Evolutionary conservation across 2,329 filamentous ascomycete species (phyloP), one percentile per base, ranked within the genome.

Genomic region (Aspergillus sp.): DNA sequence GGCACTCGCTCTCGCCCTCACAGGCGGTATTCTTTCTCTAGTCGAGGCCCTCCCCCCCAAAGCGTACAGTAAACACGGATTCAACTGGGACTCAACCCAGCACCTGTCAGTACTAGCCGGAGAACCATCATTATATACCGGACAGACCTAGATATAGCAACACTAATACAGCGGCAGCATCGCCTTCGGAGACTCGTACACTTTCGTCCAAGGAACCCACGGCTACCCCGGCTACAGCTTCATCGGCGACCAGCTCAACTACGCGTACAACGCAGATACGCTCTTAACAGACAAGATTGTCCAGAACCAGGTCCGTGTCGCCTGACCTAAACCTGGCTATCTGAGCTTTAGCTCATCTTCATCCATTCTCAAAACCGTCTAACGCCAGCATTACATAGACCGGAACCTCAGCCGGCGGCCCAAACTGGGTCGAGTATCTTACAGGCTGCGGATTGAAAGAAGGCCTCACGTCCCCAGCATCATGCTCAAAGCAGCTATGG

Each of bases 381-480:
- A 30, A 30, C 3, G 3, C 27, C 9, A 30, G 27, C 27, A 9
- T 11, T 17, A 7, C 30, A 40, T 77, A 80, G 61, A 79, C 75
- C 3, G 71, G 70, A n/a, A 81, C 80, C 0, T 80, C 81, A 17
- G 78, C 80, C 54, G 82, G 80, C 1, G 82, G 82, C 0, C 79
- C 82, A 0, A 82, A 84, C 55, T 85, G 82, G 81, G 75, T 83
- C 5, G 80, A 84, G 63, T 80, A 76, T 54, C 70, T 85, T 20
- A 84, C 82, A 6, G 68, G 70, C 1, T 84, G 83, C 64, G 81
- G 78, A n/a, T 50, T 79, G 8, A 64, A 78, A 39, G 66, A 73
- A 13, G 79, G 80, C 7, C 64, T 78, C 3, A 78, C 73, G 9
- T 70, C 73, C 2, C 81, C 80, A 2, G 66, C 67, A 24, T 69